A percentile compares a stretch with the other conserved stretches of the same genome.
These are phyloP conservation scores for Pestalotiopsis sp. DNA, from an alignment of 2,329 filamentous ascomycete genomes.

Conservation along the genomic window DNA sequence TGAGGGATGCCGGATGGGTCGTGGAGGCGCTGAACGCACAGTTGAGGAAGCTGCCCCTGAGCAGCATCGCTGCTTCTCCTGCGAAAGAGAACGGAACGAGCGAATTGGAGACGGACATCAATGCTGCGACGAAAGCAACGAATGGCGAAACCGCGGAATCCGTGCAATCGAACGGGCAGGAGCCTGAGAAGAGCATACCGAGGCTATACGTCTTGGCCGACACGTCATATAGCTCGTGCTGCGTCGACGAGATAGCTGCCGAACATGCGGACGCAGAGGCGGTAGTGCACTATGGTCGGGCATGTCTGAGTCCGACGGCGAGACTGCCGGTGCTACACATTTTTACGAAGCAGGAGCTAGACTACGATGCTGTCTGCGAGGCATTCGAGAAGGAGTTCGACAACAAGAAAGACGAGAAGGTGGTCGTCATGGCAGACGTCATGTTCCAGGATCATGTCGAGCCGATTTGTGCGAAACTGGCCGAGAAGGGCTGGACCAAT, in stretches of 20 bases:
- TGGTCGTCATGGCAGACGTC: constrained; percentile 87
- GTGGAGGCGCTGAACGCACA: constrained; percentile 61
- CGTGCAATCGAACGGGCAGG: not conserved
- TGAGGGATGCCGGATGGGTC: constrained; percentile 81
- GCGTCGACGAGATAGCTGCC: constrained; percentile 94
- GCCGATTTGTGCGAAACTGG: constrained; percentile 57
- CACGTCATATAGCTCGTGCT: constrained; percentile 96
- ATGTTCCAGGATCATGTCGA: constrained; percentile 79
- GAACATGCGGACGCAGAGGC: constrained; percentile 91
- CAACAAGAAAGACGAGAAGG: constrained; percentile 62
- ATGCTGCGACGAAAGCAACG: constrained; percentile 5
- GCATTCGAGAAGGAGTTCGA: constrained; percentile 73
- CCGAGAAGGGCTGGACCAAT: constrained; percentile 67
- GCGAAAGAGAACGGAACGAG: constrained; percentile 13
- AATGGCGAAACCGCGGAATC: not conserved
- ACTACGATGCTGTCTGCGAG: constrained; percentile 58
- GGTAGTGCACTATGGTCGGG: constrained; percentile 91
- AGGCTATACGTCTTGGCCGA: constrained; percentile 85
- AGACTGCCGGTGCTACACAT: constrained; percentile 87
- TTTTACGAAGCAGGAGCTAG: constrained; percentile 76
- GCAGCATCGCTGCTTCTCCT: not conserved
- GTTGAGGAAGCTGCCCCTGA: constrained; percentile 27
- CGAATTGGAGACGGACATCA: constrained; percentile 13
- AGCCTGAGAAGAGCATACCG: not conserved
- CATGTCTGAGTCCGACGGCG: constrained; percentile 88